These are phyloP conservation scores for Lentinula lateritia DNA, from an alignment of 768 basidiomycete genomes.

Conservation along the genomic window DNA sequence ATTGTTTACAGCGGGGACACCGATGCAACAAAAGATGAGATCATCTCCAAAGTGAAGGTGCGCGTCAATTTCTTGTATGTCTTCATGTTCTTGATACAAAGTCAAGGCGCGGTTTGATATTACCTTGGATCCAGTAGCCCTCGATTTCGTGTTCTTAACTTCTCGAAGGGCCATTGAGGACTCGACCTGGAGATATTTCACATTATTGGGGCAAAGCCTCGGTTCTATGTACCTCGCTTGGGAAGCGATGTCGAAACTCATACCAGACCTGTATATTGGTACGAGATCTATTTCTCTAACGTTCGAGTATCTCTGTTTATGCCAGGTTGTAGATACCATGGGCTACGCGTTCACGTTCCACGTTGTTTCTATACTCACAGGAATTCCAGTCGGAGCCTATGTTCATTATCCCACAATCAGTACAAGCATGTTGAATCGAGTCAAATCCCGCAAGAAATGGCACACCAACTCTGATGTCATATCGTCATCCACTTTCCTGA, in stretches of 20 bases:
- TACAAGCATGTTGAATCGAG: slow-evolving; percentile 86
- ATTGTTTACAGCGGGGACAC: slow-evolving; percentile 89
- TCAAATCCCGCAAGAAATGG: slow-evolving; percentile 49
- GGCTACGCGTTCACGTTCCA: slow-evolving; percentile 95
- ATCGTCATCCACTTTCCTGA: slow-evolving; percentile 50
- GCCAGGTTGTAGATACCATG: slow-evolving; percentile 74
- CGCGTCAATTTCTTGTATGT: slow-evolving; percentile 9
- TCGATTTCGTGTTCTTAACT: slow-evolving; percentile 80
- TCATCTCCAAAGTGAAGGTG: slow-evolving; percentile 80
- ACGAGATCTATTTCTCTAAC: background rate
- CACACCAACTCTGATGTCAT: slow-evolving; percentile 60
- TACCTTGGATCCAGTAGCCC: slow-evolving; percentile 48
- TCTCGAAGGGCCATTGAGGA: slow-evolving; percentile 75
- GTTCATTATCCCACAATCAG: slow-evolving; percentile 97
- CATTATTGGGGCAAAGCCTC: slow-evolving; percentile 85
- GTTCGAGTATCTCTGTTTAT: background rate
- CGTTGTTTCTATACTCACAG: slow-evolving; percentile 55
- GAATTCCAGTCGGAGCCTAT: slow-evolving; percentile 81
- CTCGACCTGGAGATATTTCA: slow-evolving; percentile 82
- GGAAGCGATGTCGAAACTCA: slow-evolving; percentile 73
- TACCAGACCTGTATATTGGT: slow-evolving; percentile 94
- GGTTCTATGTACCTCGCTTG: slow-evolving; percentile 81
- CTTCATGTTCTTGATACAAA: background rate
- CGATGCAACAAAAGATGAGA: slow-evolving; percentile 73
- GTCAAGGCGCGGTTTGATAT: slow-evolving; percentile 78